phyloP scores from a whole-genome alignment of 176 grass and related monocot species.

The Hordeum marinum region DNA sequence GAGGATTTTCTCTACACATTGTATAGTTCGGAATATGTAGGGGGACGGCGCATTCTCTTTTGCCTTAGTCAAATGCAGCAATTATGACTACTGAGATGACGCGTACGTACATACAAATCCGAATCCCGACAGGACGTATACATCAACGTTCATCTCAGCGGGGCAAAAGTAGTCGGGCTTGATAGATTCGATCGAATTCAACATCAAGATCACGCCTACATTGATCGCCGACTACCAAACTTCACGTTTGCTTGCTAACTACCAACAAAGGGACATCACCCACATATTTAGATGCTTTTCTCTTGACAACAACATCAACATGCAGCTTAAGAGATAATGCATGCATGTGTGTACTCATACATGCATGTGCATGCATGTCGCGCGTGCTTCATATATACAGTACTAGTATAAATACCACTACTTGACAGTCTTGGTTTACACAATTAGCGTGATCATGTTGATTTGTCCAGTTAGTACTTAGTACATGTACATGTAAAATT shows the following conservation, averaged over 20 bases:
- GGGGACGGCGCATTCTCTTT: too few relatives aligned
- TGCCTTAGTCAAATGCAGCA: not conserved
- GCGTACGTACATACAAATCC: slow-evolving; percentile 2
- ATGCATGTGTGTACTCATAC: not conserved
- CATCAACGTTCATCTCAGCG: slow-evolving; percentile 17
- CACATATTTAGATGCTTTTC: slow-evolving; percentile 20
- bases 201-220: slow-evolving; percentile 39
- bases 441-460: not conserved
- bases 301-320: slow-evolving; percentile 17
- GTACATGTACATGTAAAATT: not conserved
- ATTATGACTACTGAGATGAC: not conserved
- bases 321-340: not conserved
- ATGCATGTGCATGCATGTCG: not conserved
- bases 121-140: slow-evolving; percentile 10
- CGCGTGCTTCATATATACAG: not conserved
- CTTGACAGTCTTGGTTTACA: not conserved
- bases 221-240: slow-evolving; percentile 45
- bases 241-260: slow-evolving; percentile 56
- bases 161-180: slow-evolving; percentile 7
- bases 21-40: too few relatives aligned
- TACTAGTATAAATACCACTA: not conserved
- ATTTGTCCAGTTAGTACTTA: slow-evolving; percentile 31
- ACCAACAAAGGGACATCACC: slow-evolving; percentile 40
- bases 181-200: slow-evolving; percentile 23
- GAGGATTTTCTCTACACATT: too few relatives aligned